These are phyloP conservation scores for Candida albicans DNA, from an alignment of 1,139 yeast genomes.

Conservation along the genomic window DNA sequence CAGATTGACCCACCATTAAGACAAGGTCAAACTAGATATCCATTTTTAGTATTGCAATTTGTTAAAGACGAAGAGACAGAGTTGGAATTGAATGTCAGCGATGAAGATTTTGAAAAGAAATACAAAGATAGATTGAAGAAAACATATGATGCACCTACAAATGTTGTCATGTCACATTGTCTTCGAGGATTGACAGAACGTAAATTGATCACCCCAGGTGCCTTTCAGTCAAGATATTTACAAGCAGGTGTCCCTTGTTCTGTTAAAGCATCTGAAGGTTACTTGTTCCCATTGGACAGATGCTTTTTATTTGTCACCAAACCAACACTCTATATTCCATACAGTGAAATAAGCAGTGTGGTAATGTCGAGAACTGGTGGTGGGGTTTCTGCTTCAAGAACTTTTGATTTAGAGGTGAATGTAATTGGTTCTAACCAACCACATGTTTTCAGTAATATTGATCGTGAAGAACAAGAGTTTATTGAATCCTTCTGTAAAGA, in stretches of 20 bases:
- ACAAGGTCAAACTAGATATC: constrained; percentile 95
- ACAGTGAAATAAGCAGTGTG: constrained; percentile 71
- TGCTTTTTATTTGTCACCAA: constrained; percentile 90
- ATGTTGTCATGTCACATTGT: constrained; percentile 84
- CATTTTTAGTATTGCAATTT: constrained; percentile 88
- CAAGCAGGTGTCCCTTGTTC: constrained; percentile 92
- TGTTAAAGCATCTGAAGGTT: constrained; percentile 93
- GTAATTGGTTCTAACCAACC: constrained; percentile 66
- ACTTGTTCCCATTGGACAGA: constrained; percentile 85
- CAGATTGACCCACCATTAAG: constrained; percentile 91
- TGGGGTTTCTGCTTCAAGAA: constrained; percentile 75
- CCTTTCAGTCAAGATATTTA: constrained; percentile 66
- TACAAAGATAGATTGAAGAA: constrained; percentile 77
- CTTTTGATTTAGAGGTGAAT: constrained; percentile 86
- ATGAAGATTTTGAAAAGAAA: constrained; percentile 73
- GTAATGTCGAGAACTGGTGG: constrained; percentile 89
- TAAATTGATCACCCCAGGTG: constrained; percentile 84
- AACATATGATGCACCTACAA: constrained; percentile 79
- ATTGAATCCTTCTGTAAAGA: constrained; percentile 75
- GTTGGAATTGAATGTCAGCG: constrained; percentile 82
- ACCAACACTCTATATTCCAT: constrained; percentile 91
- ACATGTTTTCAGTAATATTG: constrained; percentile 86
- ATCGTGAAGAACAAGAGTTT: constrained; percentile 82
- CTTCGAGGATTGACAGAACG: constrained; percentile 89
- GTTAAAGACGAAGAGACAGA: constrained; percentile 88